Percentiles rank a stretch among this genome's conserved stretches.
phyloP scores from a whole-genome alignment of 208 protist species.

The Balamuthia mandrillaris region DNA sequence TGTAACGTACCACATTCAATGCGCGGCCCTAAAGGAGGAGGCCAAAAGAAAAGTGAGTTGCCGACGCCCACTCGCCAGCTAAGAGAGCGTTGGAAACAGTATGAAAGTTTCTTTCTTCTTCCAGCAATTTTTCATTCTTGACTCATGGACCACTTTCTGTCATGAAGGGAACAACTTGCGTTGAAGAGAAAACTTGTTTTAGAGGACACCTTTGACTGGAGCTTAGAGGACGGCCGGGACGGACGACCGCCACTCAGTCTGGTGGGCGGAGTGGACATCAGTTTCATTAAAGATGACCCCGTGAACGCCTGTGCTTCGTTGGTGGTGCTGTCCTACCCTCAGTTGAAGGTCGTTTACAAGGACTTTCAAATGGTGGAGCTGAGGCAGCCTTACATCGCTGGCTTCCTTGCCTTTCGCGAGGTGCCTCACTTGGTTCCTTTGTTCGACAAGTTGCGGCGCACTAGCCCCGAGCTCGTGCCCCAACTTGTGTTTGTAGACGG shows the following conservation, averaged over 20 bases:
- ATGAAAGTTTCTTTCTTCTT: no score
- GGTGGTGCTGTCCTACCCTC: slow-evolving; percentile 69
- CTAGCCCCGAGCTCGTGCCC: slow-evolving; percentile 54
- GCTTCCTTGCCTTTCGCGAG: slow-evolving; percentile 93
- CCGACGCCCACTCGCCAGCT: no score
- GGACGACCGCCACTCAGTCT: not conserved
- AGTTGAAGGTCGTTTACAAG: slow-evolving; percentile 68
- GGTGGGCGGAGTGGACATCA: not conserved
- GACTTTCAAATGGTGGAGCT: slow-evolving; percentile 61
- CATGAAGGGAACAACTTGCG: no score
- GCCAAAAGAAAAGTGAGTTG: no score
- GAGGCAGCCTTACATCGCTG: slow-evolving; percentile 83
- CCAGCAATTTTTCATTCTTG: no score
- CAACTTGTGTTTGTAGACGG: slow-evolving; percentile 91
- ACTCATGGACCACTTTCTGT: no score
- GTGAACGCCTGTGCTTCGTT: slow-evolving; percentile 66
- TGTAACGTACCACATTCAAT: no score
- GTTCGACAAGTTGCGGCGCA: slow-evolving; percentile 40
- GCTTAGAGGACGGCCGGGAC: no score
- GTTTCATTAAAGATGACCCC: slow-evolving; percentile 67
- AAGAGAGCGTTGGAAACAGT: no score
- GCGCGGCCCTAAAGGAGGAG: no score
- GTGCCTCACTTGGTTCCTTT: slow-evolving; percentile 57
- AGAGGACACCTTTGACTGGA: no score
- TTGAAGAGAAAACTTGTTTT: no score